Evolutionary conservation across 352 stramenopile species (phyloP), one percentile per base, ranked within the genome.

Genomic region (Ochromonadaceae sp.): DNA sequence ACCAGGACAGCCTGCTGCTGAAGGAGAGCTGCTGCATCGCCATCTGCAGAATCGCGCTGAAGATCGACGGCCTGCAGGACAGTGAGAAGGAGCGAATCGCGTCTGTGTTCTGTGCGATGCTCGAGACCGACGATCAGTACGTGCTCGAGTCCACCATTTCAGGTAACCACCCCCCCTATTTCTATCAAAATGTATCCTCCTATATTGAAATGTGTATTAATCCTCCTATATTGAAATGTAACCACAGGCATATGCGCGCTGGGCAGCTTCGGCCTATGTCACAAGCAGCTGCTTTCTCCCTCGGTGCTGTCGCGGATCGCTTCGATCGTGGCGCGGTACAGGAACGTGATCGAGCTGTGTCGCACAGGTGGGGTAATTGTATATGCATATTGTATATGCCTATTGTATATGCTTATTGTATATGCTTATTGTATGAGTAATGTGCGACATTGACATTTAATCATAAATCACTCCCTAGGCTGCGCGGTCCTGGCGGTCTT

Each of bases 401-500:
- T n/a, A n/a, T n/a, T n/a, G n/a, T n/a, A n/a, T n/a, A n/a, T n/a
- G n/a, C n/a, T n/a, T n/a, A n/a, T n/a, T n/a, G n/a, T n/a, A n/a
- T n/a, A n/a, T n/a, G n/a, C n/a, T n/a, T n/a, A n/a, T n/a, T n/a
- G n/a, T n/a, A n/a, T n/a, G n/a, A n/a, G n/a, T n/a, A n/a, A n/a
- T n/a, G n/a, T n/a, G n/a, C n/a, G n/a, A n/a, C n/a, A n/a, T n/a
- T n/a, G n/a, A n/a, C n/a, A n/a, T n/a, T n/a, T n/a, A n/a, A n/a
- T n/a, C n/a, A n/a, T n/a, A n/a, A n/a, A n/a, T n/a, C n/a, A n/a
- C n/a, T n/a, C n/a, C n/a, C 40, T 31, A 31, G 55, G 55, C 31
- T 63, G 55, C 41, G 55, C 35, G 36, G 55, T 63, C 2, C 52
- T 63, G 38, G 38, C 55, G 31, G 55, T 63, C 20, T 63, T 63